Evolutionary conservation across 176 grass and related monocot species (phyloP), one percentile per base, ranked within the genome.

Genomic region (Paspalum notatum): DNA sequence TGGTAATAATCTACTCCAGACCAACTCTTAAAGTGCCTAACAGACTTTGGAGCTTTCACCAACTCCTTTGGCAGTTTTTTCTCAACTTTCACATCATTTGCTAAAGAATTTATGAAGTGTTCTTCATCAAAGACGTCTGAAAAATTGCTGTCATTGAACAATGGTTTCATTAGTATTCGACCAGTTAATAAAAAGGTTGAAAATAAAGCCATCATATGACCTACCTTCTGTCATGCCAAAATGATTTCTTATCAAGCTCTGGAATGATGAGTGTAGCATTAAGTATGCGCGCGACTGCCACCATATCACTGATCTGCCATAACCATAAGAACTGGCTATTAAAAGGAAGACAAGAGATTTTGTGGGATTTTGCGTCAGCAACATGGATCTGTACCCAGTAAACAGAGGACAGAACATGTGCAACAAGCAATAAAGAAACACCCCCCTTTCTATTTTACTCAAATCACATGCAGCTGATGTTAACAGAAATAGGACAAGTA

Each of bases 181-280:
- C 73, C 45, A 62, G 80, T 71, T 42, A 62, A 51, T 40, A 27
- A 45, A 45, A 85, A 41, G 57, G 57, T 17, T 51, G 48, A 73
- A 66, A 12, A 79, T 16, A 91, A 82, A 44, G 8, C 52, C 2
- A 38, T 44, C 21, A 46, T 15, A 21, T 11, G 56, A 64, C 25
- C 41, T 58, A 92, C 95, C 95, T 98, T 81, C 49, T 91, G 72
- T 98, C 95, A 24, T 83, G 92, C 95, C 95, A 98, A 92, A 94
- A 98, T 75, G 95, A 98, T 84, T 86, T 94, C 84, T 94, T 98
- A 76, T 98, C 95, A 64, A 98, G 95, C 75, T 94, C 89, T 49
- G 95, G 95, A 75, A 98, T 91, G 71, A 98, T 85, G 54, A 98
- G 92, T 62, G 90, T 89, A 57, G 95, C 95, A 78, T 98, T 94